phyloP scores from a whole-genome alignment of 345 rosid genomes.

The Stellera chamaejasme region DNA sequence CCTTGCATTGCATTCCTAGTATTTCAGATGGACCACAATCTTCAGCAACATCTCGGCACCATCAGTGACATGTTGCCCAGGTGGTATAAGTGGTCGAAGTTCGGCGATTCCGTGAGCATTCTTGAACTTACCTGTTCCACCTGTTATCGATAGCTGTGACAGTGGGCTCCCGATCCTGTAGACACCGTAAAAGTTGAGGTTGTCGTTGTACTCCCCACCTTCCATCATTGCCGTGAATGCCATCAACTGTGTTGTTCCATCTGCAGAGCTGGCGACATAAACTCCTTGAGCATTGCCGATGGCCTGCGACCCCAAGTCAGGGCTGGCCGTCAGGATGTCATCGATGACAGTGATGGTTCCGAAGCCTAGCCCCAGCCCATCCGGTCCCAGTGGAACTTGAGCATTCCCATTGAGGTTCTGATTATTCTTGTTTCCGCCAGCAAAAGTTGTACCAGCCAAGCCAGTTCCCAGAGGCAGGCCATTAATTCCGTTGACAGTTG shows the following conservation, averaged over 20 bases:
- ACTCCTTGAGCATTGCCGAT: constrained; percentile 93
- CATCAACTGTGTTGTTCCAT: constrained; percentile 90
- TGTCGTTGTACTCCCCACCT: constrained; percentile 87
- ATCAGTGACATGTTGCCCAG: constrained; percentile 54
- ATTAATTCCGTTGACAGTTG: constrained; percentile 63
- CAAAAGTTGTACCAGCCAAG: constrained; percentile 64
- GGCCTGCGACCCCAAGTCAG: constrained; percentile 66
- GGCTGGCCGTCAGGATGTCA: constrained; percentile 65
- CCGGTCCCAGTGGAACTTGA: constrained; percentile 78
- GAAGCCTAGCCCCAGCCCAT: constrained; percentile 76
- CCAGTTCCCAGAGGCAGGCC: constrained; percentile 94
- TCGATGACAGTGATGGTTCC: constrained; percentile 91
- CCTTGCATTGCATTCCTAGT: constrained; percentile 21
- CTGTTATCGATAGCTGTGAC: constrained; percentile 74
- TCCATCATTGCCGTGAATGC: constrained; percentile 88
- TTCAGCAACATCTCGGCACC: constrained; percentile 72
- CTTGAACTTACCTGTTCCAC: constrained; percentile 88
- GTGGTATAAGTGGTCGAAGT: constrained; percentile 56
- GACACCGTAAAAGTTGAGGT: constrained; percentile 80
- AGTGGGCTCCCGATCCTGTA: constrained; percentile 62
- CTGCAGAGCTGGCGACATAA: constrained; percentile 77
- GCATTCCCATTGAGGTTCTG: constrained; percentile 40
- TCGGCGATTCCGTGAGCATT: constrained; percentile 61
- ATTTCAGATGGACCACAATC: constrained; percentile 54
- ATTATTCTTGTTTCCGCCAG: constrained; percentile 24